Evolutionary conservation across 192 early-diverging fungal species (phyloP).

Genomic region (Jimgerdemannia flammicorona): DNA sequence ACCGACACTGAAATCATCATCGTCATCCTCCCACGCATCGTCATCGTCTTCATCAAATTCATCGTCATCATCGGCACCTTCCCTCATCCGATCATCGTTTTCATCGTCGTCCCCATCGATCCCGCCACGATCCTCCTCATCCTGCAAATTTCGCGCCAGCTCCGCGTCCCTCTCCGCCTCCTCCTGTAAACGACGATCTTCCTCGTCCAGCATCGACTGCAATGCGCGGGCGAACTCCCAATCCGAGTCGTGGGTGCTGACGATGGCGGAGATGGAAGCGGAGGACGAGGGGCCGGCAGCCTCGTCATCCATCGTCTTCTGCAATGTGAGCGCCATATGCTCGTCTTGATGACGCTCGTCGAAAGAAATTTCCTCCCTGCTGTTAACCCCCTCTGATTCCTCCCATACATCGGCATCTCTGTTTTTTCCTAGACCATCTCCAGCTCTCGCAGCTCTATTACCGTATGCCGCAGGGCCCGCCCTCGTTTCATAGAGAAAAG

Average conservation of each 20-base stretch:
- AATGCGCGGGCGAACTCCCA: background rate
- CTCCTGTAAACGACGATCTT: slow-evolving; percentile 1
- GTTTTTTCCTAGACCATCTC: too few relatives aligned
- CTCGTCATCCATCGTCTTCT: background rate
- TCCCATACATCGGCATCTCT: too few relatives aligned
- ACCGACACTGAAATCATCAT: too few relatives aligned
- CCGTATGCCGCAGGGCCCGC: too few relatives aligned
- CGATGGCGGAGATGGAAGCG: slow-evolving; percentile 4
- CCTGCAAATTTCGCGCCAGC: background rate
- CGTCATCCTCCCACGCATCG: too few relatives aligned
- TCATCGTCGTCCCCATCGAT: slow-evolving; percentile 11
- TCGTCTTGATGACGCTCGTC: too few relatives aligned
- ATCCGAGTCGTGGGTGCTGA: slow-evolving; percentile 5
- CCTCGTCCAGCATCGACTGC: background rate
- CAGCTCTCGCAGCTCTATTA: too few relatives aligned
- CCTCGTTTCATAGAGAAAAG: too few relatives aligned
- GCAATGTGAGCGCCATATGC: too few relatives aligned
- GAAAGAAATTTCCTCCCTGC: too few relatives aligned
- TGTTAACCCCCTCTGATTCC: too few relatives aligned
- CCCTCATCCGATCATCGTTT: slow-evolving; percentile 7
- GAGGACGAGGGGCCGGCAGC: slow-evolving; percentile 1
- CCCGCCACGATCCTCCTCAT: background rate
- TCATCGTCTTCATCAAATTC: background rate
- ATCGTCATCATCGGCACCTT: background rate
- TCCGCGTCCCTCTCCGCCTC: slow-evolving; percentile 3